A percentile compares a stretch with the other conserved stretches of the same genome.
These are phyloP conservation scores for Talaromyces adpressus DNA, from an alignment of 495 filamentous ascomycete species.

Conservation along the genomic window DNA sequence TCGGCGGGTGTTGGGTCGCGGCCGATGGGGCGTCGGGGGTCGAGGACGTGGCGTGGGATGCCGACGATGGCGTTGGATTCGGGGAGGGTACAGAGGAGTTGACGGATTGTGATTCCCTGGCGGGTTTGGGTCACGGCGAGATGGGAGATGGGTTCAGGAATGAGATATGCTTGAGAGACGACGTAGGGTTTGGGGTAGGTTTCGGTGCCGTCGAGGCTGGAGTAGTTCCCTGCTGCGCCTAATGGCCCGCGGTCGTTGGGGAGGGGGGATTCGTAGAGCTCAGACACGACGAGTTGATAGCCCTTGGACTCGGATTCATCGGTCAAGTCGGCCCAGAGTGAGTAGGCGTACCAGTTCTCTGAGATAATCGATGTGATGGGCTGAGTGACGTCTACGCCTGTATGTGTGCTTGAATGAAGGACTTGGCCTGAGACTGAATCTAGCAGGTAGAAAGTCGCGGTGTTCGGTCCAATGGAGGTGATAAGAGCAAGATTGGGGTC, in stretches of 20 bases:
- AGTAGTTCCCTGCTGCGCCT: slow-evolving; percentile 60
- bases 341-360: slow-evolving; percentile 95
- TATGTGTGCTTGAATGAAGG: slow-evolving; percentile 62
- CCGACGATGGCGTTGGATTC: slow-evolving; percentile 63
- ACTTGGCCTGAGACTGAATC: slow-evolving; percentile 80
- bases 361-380: slow-evolving; percentile 70
- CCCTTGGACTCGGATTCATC: slow-evolving; percentile 58
- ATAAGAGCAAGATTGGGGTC: slow-evolving; percentile 81
- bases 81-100: slow-evolving; percentile 71
- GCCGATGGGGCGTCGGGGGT: slow-evolving; percentile 81
- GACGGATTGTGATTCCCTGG: slow-evolving; percentile 84
- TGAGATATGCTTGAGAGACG: slow-evolving; percentile 70
- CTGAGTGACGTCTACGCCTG: slow-evolving; percentile 66
- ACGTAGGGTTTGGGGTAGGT: slow-evolving; percentile 53
- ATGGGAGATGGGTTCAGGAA: slow-evolving; percentile 66
- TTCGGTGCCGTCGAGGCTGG: slow-evolving; percentile 53
- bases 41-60: slow-evolving; percentile 70
- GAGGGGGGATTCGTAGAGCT: slow-evolving; percentile 79
- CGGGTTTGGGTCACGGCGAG: slow-evolving; percentile 82
- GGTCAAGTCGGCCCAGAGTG: slow-evolving; percentile 61
- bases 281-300: slow-evolving; percentile 80
- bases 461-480: slow-evolving; percentile 55
- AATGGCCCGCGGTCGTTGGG: slow-evolving; percentile 83
- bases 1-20: slow-evolving; percentile 77
- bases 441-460: slow-evolving; percentile 70